These are phyloP conservation scores for Colletotrichum eremochloae DNA, from an alignment of 2,329 filamentous ascomycete species.

Conservation along the genomic window DNA sequence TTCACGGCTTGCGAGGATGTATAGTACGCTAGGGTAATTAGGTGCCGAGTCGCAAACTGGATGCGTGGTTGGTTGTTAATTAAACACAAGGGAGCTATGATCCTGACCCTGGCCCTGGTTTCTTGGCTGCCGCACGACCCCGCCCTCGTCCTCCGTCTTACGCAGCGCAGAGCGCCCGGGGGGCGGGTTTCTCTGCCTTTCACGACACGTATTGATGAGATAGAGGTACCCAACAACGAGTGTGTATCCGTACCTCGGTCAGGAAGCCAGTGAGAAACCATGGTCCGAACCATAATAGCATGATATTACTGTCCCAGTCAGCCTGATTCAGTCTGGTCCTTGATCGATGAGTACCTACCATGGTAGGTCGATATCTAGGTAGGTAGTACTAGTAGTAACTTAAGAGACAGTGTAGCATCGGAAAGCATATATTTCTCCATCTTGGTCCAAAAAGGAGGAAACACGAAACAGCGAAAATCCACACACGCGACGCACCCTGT, in stretches of 20 bases:
- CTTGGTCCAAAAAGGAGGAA: conserved; percentile 14
- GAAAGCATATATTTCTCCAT: background rate
- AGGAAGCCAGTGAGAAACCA: background rate
- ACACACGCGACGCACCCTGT: conserved; percentile 15
- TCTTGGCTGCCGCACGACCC: conserved; percentile 4
- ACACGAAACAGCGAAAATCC: background rate
- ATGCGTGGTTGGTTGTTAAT: conserved; percentile 32
- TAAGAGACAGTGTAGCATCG: conserved; percentile 4
- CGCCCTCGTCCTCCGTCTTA: conserved; percentile 11
- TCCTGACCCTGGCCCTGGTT: background rate
- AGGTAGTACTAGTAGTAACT: too few relatives aligned
- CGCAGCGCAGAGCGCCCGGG: background rate
- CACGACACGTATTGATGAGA: background rate
- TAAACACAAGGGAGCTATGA: conserved; percentile 25
- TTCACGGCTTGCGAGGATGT: conserved; percentile 2
- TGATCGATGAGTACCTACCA: background rate
- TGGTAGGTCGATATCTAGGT: background rate
- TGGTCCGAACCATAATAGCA: background rate
- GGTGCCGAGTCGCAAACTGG: conserved; percentile 36
- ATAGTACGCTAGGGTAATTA: background rate
- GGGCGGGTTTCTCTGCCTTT: background rate
- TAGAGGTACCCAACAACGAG: background rate
- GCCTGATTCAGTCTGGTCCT: background rate
- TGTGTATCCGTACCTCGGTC: background rate
- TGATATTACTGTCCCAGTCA: too few relatives aligned